Evolutionary conservation across 1,284 basidiomycete species (phyloP), one percentile per base, ranked within the genome.

Genomic region (Austroboletus novae-zelandiae): DNA sequence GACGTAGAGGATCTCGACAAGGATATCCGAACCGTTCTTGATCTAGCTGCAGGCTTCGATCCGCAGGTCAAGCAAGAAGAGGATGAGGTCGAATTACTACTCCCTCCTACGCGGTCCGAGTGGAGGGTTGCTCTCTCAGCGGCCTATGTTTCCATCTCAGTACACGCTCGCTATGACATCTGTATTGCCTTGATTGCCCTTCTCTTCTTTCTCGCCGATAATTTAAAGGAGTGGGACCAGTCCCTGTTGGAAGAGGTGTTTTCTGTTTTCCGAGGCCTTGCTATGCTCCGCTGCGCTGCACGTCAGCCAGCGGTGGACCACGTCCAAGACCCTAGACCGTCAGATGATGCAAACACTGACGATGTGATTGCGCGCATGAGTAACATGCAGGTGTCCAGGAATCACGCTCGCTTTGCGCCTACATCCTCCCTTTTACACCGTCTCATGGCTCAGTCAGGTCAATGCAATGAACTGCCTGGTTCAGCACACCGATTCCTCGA

Each of bases 111-210:
- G 41, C 71, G 72, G 36, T 81, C 83, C 11, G 76, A 81, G 50
- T 89, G 84, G 83, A 74, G 71, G 45, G 75, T 75, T 52, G 80
- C 81, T 31, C 70, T 89, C 32, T 78, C 79, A 27, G 74, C 84
- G 18, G 73, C 78, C 20, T 91, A 88, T 64, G 71, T 80, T 32
- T 72, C 76, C 10, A 77, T 77, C 44, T 79, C 86, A 5, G 71
- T 88, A 45, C 76, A 83, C 53, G 85, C 82, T 11, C 77, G 89
- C 65, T 89, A 91, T 61, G 85, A 89, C 48, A 72, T 91, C 29
- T 81, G 80, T 53, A 69, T 88, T 8, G 75, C 80, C 9, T 69
- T 91, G 46, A 69, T 88, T 47, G 75, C 77, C n/a, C 67, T 90
- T 27, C 72, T 90, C n/a, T 83, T 89, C 60, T 86, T 89, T 70